Evolutionary conservation across 2,329 filamentous ascomycete genomes (phyloP).

Genomic region (Microdochium bolleyi): DNA sequence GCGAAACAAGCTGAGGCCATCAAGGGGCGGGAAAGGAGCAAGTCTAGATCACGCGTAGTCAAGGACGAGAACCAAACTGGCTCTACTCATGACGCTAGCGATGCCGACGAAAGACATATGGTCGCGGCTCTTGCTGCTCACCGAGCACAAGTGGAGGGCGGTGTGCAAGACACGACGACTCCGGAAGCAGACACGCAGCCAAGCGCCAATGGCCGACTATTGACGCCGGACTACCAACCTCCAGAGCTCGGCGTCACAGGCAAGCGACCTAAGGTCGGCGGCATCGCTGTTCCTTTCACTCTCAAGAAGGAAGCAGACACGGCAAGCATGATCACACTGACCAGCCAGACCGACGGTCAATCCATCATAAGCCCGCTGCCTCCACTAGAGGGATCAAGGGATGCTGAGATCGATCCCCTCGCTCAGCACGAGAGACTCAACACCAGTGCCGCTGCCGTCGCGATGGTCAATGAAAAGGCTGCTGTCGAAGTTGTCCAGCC

Average conservation of each 20-base stretch:
- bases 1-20: conserved; percentile 25
- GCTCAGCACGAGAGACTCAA: not conserved
- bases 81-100: conserved; percentile 7
- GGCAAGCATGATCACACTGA: conserved; percentile 64
- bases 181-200: conserved; percentile 10
- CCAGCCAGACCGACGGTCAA: conserved; percentile 27
- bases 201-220: conserved; percentile 26
- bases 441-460: not conserved
- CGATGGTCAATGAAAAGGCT: not conserved
- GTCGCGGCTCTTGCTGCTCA: conserved; percentile 34
- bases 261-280: conserved; percentile 59
- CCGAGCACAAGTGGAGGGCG: conserved; percentile 28
- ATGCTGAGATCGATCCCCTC: not conserved
- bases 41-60: conserved; percentile 37
- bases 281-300: conserved; percentile 67
- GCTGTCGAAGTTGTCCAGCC: not conserved
- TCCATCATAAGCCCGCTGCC: conserved; percentile 10
- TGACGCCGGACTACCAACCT: conserved; percentile 32
- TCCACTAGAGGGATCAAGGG: not conserved
- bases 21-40: conserved; percentile 22
- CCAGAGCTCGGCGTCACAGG: conserved; percentile 43
- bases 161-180: conserved; percentile 6
- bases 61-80: conserved; percentile 43
- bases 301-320: conserved; percentile 55
- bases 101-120: conserved; percentile 28